A percentile compares a stretch with the other conserved stretches of the same genome.
These are phyloP conservation scores for Auxenochlorella pyrenoidosa DNA, from an alignment of 139 green algal genomes.

Conservation along the genomic window DNA sequence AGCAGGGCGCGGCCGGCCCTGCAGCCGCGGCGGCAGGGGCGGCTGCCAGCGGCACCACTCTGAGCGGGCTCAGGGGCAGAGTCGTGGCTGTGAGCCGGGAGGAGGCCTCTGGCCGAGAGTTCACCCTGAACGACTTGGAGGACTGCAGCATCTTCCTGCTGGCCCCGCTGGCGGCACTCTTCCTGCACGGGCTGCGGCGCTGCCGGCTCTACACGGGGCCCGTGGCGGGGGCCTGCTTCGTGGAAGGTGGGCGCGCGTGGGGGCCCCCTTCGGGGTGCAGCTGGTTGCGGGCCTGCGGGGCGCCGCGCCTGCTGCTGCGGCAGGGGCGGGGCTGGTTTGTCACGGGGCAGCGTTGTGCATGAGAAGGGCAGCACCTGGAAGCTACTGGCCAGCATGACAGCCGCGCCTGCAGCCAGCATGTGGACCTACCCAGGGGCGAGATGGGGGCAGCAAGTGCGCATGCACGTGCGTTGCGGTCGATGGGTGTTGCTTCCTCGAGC, in stretches of 20 bases:
- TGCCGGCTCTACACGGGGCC: conserved; percentile 65
- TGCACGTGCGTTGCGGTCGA: too few species aligned
- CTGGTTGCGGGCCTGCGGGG: too few species aligned
- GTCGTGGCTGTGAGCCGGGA: not conserved
- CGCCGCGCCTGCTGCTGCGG: too few species aligned
- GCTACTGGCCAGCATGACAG: too few species aligned
- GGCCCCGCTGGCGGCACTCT: conserved; percentile 64
- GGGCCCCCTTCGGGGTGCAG: not conserved
- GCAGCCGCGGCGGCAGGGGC: not conserved
- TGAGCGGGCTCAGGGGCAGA: conserved; percentile 61
- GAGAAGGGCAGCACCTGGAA: too few species aligned
- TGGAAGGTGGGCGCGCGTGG: conserved; percentile 43
- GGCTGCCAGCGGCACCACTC: not conserved
- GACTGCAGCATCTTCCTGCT: conserved; percentile 70
- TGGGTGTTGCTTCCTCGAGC: too few species aligned
- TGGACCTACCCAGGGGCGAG: too few species aligned
- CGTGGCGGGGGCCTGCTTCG: conserved; percentile 70
- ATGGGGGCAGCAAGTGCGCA: too few species aligned
- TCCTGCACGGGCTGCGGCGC: conserved; percentile 52
- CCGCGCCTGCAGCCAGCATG: too few species aligned
- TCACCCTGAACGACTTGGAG: conserved; percentile 42
- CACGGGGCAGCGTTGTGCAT: too few species aligned
- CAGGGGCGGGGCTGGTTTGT: too few species aligned
- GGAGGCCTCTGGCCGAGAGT: conserved; percentile 26
- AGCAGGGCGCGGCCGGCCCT: not conserved